Conservation (phyloP, 1,284 basidiomycete species). For the Sanghuangporus baumii region DNA sequence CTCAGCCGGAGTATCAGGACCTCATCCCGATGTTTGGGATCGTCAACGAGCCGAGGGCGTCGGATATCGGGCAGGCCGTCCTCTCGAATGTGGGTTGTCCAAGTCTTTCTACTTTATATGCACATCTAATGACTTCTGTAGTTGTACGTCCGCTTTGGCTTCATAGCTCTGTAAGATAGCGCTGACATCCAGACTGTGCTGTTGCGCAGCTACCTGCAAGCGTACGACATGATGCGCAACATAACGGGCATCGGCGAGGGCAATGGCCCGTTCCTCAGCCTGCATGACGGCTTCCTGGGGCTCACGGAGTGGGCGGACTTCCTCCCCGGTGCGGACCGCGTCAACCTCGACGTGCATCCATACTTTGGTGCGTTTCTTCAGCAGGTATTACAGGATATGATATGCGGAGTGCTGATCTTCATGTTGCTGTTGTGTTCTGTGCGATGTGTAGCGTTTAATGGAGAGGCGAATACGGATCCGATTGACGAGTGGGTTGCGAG, state of each 20-base stretch:
- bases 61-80: conserved; percentile 31
- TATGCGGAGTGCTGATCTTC: no score
- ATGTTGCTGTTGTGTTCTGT: neutral
- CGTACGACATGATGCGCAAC: conserved; percentile 47
- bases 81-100: conserved; percentile 36
- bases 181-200: neutral
- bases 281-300: conserved; percentile 43
- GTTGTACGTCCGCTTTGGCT: neutral
- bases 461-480: conserved; percentile 26
- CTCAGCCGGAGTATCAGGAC: conserved; percentile 46
- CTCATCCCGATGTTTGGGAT: conserved; percentile 45
- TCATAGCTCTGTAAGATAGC: neutral
- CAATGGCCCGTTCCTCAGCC: conserved; percentile 49
- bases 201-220: conserved; percentile 28
- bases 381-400: neutral
- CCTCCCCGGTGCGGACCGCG: conserved; percentile 49
- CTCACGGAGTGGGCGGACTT: conserved; percentile 40
- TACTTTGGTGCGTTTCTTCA: conserved; percentile 26
- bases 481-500: conserved; percentile 32
- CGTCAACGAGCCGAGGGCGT: conserved; percentile 36
- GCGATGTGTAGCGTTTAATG: conserved; percentile 29
- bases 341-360: conserved; percentile 47
- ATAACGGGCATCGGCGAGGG: conserved; percentile 52
- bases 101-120: neutral
- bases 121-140: neutral